Base-by-base conservation (phyloP, 2,329 filamentous ascomycete species). In the Aspergillus neotritici region DNA sequence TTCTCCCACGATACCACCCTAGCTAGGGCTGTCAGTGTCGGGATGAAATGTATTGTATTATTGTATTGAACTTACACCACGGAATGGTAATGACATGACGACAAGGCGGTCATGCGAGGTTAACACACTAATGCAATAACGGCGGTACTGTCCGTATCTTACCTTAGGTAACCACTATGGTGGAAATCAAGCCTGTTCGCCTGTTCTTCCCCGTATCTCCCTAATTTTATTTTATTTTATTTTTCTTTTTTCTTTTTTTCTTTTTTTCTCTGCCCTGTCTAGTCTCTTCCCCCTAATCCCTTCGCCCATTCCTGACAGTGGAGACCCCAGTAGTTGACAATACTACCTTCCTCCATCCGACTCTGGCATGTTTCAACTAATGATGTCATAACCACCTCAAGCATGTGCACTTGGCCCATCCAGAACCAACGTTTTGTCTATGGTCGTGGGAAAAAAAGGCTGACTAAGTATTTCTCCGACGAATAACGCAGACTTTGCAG, bases 331-430 rank as follows among this genome's bases (percentile, higher is more conserved):
- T 25, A 8, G 21, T 25, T 25, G 3, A 25, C 21, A 25, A 25
- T 25, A 25, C 21, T 25, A 50, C 37, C 16, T 31, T 30, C 33
- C 29, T 35, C 34, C 21, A 14, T 28, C 14, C 32, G 21, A 25
- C 7, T 25, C 21, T 51, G 43, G 49, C 38, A 47, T 49, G 50
- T 51, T 41, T 16, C 31, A 30, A 28, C 35, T 38, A 12, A 56
- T 56, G 52, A 56, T 48, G 53, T 55, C 52, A 56, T 49, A 16
- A 34, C 15, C n/a, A 40, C 25, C 41, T 36, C 39, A 42, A 34
- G 25, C 35, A 14, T 39, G n/a, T n/a, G 28, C 14, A 21, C 13
- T 11, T 14, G 10, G 32, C 15, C 32, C 17, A 34, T 37, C 16
- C 34, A 25, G 35, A 12, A 13, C 17, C 16, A 15, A 4, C 16